Evolutionary conservation across 2,329 filamentous ascomycete species (phyloP).

Genomic region (Cordyceps fumosorosea): DNA sequence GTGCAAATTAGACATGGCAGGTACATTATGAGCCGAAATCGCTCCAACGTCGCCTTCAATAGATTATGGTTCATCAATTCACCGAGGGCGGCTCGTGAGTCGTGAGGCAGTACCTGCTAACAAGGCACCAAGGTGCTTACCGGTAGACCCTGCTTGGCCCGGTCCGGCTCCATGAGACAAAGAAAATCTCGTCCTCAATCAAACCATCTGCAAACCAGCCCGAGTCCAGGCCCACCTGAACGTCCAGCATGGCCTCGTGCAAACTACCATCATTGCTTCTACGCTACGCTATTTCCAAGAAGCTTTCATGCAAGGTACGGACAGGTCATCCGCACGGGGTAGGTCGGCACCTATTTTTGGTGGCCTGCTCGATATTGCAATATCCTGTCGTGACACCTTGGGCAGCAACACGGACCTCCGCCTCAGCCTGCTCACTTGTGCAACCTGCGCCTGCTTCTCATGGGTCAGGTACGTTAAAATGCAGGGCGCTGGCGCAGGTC

Average conservation of each 20-base stretch:
- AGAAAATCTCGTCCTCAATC: neutral
- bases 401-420: neutral
- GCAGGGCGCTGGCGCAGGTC: neutral
- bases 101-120: too few species aligned
- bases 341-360: too few species aligned
- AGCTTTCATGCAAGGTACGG: neutral
- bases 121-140: too few species aligned
- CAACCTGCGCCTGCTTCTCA: neutral
- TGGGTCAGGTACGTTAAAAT: neutral
- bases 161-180: neutral
- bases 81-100: too few species aligned
- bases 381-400: neutral
- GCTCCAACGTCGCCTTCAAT: too few species aligned
- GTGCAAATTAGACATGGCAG: too few species aligned
- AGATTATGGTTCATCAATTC: too few species aligned
- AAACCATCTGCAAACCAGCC: neutral
- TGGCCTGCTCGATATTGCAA: neutral
- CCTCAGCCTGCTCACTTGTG: neutral
- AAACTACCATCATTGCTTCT: neutral
- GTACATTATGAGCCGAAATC: too few species aligned
- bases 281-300: neutral
- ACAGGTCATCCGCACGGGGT: neutral
- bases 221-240: neutral
- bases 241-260: neutral
- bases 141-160: neutral